Conservation (phyloP, 306 rosid genomes). For the Fragaria vesca region DNA sequence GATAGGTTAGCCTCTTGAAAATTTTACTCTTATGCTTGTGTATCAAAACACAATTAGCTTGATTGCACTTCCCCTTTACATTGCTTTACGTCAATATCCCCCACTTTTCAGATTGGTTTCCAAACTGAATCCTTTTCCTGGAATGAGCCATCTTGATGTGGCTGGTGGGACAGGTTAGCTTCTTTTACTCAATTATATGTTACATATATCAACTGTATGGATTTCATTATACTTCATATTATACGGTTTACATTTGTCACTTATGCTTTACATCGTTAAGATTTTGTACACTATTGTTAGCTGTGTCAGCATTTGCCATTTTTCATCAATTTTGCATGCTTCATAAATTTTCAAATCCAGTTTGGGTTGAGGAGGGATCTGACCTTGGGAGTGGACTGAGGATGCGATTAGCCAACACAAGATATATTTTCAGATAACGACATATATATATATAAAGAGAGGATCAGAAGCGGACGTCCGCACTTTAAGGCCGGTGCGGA, state of each 20-base stretch:
- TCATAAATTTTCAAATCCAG: background rate
- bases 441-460: background rate
- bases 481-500: too few relatives aligned
- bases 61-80: constrained; percentile 9
- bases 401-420: too few relatives aligned
- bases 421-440: background rate
- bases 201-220: constrained; percentile 2
- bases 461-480: too few relatives aligned
- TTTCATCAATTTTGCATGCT: background rate
- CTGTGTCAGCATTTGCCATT: background rate
- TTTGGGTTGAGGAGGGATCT: background rate
- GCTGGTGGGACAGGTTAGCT: constrained; percentile 95
- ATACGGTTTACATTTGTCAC: background rate
- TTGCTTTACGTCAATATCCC: constrained; percentile 20
- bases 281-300: background rate
- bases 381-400: background rate
- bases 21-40: constrained; percentile 1
- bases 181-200: constrained; percentile 10
- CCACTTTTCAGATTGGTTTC: constrained; percentile 72
- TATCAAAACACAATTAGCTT: background rate
- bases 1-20: constrained; percentile 53
- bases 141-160: constrained; percentile 96
- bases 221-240: background rate
- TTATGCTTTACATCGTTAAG: background rate
- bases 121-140: constrained; percentile 84